Evolutionary conservation across 371 early-diverging fungal species (phyloP), one percentile per base, ranked within the genome.

Genomic region (Rhizopus stolonifer): DNA sequence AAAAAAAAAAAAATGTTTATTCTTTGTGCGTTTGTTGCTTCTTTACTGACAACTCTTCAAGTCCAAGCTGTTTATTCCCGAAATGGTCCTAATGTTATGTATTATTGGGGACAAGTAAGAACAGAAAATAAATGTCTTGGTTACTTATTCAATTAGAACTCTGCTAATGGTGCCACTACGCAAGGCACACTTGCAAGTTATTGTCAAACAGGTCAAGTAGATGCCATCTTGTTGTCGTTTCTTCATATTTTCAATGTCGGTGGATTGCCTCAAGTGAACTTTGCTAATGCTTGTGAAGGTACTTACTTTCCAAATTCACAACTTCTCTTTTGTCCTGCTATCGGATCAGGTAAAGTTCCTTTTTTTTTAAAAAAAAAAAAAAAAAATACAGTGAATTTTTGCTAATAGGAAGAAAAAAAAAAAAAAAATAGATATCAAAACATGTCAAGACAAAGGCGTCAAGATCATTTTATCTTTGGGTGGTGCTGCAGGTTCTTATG

Each of bases 381-480:
- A n/a, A n/a, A n/a, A n/a, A n/a, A n/a, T n/a, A n/a, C n/a, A n/a
- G 29, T 29, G 29, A 9, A 11, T 1, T 29, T 29, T 29, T 29
- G 29, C 11, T 29, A 11, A 6, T 29, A 49, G 9, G 11, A 29
- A 29, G 9, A 11, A 29, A 29, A 29, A 29, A 4, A 29, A 4
- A 6, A 19, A 4, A 36, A 24, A 13, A 22, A 15, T 49, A 46
- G 89, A 86, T 52, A 83, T 89, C 44, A 74, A 80, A 51, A 64
- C 62, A 25, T 88, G 88, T 47, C 90, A 90, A 56, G 31, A 60
- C 7, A 56, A 71, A 40, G 88, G 88, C 21, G 82, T 82, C 52
- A 81, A 74, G 13, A 60, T 90, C 0, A 42, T 87, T 34, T 59
- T 90, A 14, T 83, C 84, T 32, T 69, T 90, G 47, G 88, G 90